These are phyloP conservation scores for Irpex lacteus DNA, from an alignment of 1,284 basidiomycete genomes.

Conservation along the genomic window DNA sequence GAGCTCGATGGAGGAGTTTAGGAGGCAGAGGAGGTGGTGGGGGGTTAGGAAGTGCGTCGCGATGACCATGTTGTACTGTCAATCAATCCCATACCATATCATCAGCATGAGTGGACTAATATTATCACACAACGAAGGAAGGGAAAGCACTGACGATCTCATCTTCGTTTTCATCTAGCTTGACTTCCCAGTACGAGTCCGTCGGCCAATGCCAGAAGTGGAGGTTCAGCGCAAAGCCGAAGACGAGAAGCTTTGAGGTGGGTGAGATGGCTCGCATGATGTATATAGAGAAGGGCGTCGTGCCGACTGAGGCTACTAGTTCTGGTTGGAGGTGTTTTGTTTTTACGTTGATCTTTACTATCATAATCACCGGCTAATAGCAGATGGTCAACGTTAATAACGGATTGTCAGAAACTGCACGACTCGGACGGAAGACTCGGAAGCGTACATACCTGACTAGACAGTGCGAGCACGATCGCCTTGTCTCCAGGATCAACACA, in stretches of 20 bases:
- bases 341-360: slow-evolving; percentile 1
- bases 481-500: slow-evolving; percentile 20
- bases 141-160: slow-evolving; percentile 24
- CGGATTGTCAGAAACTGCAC: not conserved
- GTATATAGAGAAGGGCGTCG: slow-evolving; percentile 16
- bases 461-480: slow-evolving; percentile 17
- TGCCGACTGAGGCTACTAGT: not conserved
- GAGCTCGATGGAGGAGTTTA: slow-evolving; percentile 47
- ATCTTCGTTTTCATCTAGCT: slow-evolving; percentile 24
- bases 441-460: not conserved
- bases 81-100: not conserved
- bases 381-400: not conserved
- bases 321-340: not conserved
- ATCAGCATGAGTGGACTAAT: no score
- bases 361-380: slow-evolving; percentile 3
- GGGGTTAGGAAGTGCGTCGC: slow-evolving; percentile 44
- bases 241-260: slow-evolving; percentile 24
- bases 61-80: slow-evolving; percentile 50
- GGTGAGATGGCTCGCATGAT: slow-evolving; percentile 35
- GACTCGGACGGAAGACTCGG: no score
- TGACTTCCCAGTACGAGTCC: slow-evolving; percentile 18
- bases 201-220: slow-evolving; percentile 34
- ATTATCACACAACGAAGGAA: no score
- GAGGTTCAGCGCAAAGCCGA: slow-evolving; percentile 28
- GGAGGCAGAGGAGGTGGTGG: slow-evolving; percentile 46